phyloP scores from a whole-genome alignment of 345 rosid genomes.

The Xanthoceras sorbifolium region DNA sequence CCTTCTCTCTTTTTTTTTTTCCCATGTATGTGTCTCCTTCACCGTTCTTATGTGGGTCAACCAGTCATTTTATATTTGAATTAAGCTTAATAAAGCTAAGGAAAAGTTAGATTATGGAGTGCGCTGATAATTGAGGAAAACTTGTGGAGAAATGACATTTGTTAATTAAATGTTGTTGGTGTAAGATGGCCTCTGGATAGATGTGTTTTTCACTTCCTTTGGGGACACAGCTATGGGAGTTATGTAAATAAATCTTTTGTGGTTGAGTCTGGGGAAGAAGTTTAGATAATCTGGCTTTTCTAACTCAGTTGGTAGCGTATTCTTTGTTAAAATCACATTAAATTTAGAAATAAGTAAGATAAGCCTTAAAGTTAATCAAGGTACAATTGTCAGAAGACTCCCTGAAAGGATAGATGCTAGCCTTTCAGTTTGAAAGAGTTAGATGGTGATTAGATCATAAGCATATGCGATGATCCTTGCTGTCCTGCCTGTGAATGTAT shows the following conservation, averaged over 20 bases:
- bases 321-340: neutral
- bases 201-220: neutral
- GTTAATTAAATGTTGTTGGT: constrained; percentile 5
- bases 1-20: neutral
- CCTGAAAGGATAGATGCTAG: neutral
- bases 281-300: neutral
- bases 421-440: neutral
- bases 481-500: neutral
- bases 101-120: neutral
- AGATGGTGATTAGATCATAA: neutral
- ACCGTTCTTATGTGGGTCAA: neutral
- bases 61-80: neutral
- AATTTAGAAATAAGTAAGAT: neutral
- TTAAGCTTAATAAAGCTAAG: constrained; percentile 11
- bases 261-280: neutral
- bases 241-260: neutral
- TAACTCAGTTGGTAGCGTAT: neutral
- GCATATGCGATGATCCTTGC: neutral
- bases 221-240: neutral
- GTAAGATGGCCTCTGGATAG: neutral
- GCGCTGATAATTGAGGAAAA: neutral
- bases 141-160: neutral
- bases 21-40: constrained; percentile 2
- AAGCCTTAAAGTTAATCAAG: neutral
- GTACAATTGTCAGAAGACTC: neutral